These are phyloP conservation scores for Zygosaccharomyces sapae DNA, from an alignment of 1,139 yeast species.

Conservation along the genomic window DNA sequence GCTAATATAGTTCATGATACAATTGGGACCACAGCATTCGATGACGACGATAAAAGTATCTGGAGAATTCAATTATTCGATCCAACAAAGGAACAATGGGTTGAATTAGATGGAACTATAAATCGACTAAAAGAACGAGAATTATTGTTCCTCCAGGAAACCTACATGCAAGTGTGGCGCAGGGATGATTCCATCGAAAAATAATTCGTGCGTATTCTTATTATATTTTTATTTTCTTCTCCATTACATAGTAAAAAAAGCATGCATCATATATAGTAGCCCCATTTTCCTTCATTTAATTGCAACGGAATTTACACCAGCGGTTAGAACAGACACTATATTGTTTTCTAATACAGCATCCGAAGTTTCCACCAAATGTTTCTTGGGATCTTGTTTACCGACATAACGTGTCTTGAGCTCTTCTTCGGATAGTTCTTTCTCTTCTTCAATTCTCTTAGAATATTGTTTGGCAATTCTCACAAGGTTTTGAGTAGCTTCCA, in stretches of 20 bases:
- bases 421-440: constrained; percentile 80
- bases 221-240: constrained; percentile 2
- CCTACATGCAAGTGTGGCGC: constrained; percentile 66
- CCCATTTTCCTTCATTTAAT: constrained; percentile 44
- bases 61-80: constrained; percentile 56
- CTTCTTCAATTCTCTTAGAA: constrained; percentile 88
- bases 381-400: constrained; percentile 98
- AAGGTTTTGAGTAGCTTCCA: constrained; percentile 70
- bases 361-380: constrained; percentile 88
- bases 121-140: constrained; percentile 51
- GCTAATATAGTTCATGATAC: constrained; percentile 51
- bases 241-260: not conserved
- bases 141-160: constrained; percentile 57
- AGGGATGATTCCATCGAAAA: not conserved
- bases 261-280: constrained; percentile 3
- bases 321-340: constrained; percentile 78
- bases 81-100: constrained; percentile 48
- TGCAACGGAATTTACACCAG: constrained; percentile 84
- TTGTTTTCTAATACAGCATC: constrained; percentile 84
- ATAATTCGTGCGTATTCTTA: not conserved
- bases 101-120: constrained; percentile 50
- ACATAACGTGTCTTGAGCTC: constrained; percentile 92
- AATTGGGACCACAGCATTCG: constrained; percentile 15
- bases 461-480: constrained; percentile 89
- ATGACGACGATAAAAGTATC: constrained; percentile 35